phyloP scores from a whole-genome alignment of 129 eudicot species.

The Flaveria ramosissima region DNA sequence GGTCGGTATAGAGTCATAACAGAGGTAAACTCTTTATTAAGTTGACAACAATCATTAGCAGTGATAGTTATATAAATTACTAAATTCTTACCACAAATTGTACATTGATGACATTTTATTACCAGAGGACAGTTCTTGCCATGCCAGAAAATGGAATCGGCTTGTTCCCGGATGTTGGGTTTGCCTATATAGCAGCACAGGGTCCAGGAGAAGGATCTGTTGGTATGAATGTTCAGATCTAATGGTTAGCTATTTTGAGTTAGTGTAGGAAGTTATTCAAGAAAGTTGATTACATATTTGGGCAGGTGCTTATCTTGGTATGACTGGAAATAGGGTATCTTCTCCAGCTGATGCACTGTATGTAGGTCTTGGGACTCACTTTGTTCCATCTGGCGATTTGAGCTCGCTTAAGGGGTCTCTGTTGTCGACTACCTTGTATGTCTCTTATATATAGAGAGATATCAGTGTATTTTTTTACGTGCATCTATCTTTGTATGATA shows the following conservation, averaged over 20 bases:
- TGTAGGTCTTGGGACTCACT: slow-evolving; percentile 87
- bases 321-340: slow-evolving; percentile 91
- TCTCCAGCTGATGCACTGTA: slow-evolving; percentile 90
- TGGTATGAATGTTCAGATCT: slow-evolving; percentile 41
- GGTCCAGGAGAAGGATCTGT: slow-evolving; percentile 88
- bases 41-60: not conserved
- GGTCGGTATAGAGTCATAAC: slow-evolving; percentile 82
- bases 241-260: not conserved
- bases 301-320: slow-evolving; percentile 91
- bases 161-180: slow-evolving; percentile 89
- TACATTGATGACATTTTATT: slow-evolving; percentile 11
- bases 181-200: slow-evolving; percentile 77
- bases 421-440: slow-evolving; percentile 64
- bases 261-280: not conserved
- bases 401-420: slow-evolving; percentile 62
- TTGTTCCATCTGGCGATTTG: slow-evolving; percentile 67
- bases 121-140: slow-evolving; percentile 82
- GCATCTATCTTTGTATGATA: not conserved
- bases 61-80: not conserved
- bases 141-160: slow-evolving; percentile 95
- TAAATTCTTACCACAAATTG: not conserved
- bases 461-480: not conserved
- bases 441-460: slow-evolving; percentile 7
- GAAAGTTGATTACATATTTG: slow-evolving; percentile 13
- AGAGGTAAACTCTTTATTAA: slow-evolving; percentile 51